phyloP scores from a whole-genome alignment of 2,329 filamentous ascomycete species.

The Stachybotrys chlorohalonatus region DNA sequence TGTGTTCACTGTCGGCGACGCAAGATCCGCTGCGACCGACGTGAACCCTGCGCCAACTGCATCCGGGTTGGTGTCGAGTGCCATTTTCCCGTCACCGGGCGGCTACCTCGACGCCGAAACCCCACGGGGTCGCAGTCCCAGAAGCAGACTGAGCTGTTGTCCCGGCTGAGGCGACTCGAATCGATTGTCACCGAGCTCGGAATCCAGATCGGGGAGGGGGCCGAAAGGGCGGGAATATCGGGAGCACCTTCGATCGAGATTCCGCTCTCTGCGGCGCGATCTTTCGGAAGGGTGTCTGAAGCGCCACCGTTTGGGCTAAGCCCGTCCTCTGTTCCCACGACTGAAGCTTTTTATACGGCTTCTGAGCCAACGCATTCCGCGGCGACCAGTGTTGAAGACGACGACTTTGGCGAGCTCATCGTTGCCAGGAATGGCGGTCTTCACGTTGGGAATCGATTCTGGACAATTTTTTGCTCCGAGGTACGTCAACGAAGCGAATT shows the following conservation, averaged over 20 bases:
- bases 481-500: constrained; percentile 4
- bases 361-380: too few relatives aligned
- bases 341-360: not conserved
- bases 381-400: constrained; percentile 10
- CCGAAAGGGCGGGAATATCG: not conserved
- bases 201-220: constrained; percentile 17
- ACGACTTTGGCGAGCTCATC: constrained; percentile 19
- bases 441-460: constrained; percentile 20
- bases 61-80: constrained; percentile 15
- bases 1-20: constrained; percentile 21
- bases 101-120: constrained; percentile 15
- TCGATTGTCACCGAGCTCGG: constrained; percentile 20
- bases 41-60: constrained; percentile 19
- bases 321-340: constrained; percentile 1
- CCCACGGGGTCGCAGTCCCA: constrained; percentile 12
- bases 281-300: not conserved
- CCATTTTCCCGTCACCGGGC: constrained; percentile 20
- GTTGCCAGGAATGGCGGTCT: constrained; percentile 14
- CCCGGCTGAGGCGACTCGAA: constrained; percentile 18
- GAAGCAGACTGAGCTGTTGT: constrained; percentile 19
- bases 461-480: constrained; percentile 21
- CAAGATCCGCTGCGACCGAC: constrained; percentile 20
- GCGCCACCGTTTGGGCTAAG: not conserved
- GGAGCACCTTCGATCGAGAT: not conserved
- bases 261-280: not conserved